A percentile compares a stretch with the other conserved stretches of the same genome.
Evolutionary conservation across 805 yeast genomes (phyloP).

Genomic region (Metschnikowia chrysomelidarum): DNA sequence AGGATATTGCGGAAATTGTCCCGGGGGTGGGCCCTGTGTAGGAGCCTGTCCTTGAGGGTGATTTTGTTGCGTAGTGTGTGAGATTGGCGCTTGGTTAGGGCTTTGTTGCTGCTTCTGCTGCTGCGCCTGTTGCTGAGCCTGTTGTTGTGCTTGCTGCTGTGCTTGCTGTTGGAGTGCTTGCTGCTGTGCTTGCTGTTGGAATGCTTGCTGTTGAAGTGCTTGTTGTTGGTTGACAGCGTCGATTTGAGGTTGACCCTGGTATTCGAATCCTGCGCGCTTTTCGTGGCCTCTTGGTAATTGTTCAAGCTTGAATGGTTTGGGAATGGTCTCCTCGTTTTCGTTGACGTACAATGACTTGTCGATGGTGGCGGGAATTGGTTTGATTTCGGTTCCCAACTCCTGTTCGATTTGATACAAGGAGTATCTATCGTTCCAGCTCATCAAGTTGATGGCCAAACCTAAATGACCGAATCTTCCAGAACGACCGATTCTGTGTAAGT

Average conservation of each 20-base stretch:
- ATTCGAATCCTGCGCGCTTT: slow-evolving; percentile 26
- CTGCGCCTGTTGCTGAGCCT: slow-evolving; percentile 17
- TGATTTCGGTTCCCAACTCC: slow-evolving; percentile 95
- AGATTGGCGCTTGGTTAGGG: background rate
- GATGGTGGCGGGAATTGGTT: slow-evolving; percentile 92
- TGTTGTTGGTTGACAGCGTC: slow-evolving; percentile 7
- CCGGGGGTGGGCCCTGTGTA: slow-evolving; percentile 29
- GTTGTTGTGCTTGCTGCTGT: slow-evolving; percentile 10
- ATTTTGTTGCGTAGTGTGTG: slow-evolving; percentile 1
- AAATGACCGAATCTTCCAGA: slow-evolving; percentile 98
- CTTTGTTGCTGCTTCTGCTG: slow-evolving; percentile 12
- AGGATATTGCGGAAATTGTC: slow-evolving; percentile 16
- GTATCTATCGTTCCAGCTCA: slow-evolving; percentile 95
- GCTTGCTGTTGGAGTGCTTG: slow-evolving; percentile 8
- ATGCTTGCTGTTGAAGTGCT: slow-evolving; percentile 1
- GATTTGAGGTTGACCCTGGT: slow-evolving; percentile 43
- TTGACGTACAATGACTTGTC: slow-evolving; percentile 89
- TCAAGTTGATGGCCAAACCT: slow-evolving; percentile 94
- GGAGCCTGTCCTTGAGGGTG: slow-evolving; percentile 10
- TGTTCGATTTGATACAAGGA: slow-evolving; percentile 93
- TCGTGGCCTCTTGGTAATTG: slow-evolving; percentile 48
- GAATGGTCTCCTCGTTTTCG: slow-evolving; percentile 69
- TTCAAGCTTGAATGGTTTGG: slow-evolving; percentile 85
- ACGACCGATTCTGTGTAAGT: slow-evolving; percentile 97
- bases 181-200: slow-evolving; percentile 5